phyloP scores from a whole-genome alignment of 805 yeast genomes.

The Lachancea cidri region DNA sequence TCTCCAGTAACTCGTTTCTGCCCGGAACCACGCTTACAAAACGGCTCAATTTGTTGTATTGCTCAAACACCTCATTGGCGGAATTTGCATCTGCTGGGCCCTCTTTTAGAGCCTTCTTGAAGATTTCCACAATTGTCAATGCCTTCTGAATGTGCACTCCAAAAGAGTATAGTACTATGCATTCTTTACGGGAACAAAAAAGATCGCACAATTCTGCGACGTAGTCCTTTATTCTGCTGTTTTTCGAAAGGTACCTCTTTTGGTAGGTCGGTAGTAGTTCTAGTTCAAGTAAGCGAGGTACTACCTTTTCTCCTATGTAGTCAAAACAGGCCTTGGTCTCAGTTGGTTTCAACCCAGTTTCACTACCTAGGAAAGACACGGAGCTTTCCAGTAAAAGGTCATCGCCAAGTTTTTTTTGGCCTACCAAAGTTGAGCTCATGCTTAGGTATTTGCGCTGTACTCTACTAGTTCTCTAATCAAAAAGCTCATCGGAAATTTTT shows the following conservation, averaged over 20 bases:
- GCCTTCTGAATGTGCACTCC: conserved; percentile 28
- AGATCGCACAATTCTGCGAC: conserved; percentile 13
- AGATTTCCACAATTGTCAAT: conserved; percentile 23
- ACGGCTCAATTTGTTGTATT: conserved; percentile 23
- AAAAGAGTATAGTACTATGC: conserved; percentile 16
- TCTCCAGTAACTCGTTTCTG: conserved; percentile 24
- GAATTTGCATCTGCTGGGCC: conserved; percentile 1
- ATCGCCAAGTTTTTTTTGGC: too few species aligned
- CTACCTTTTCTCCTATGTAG: conserved; percentile 16
- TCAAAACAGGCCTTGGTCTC: conserved; percentile 11
- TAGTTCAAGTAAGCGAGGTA: conserved; percentile 13
- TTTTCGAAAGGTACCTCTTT: conserved; percentile 17
- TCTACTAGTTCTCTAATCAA: too few species aligned
- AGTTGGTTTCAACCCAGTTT: conserved; percentile 13
- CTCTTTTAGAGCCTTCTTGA: conserved; percentile 11
- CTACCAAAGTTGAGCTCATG: too few species aligned
- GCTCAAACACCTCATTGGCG: conserved; percentile 6
- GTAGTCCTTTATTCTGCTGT: conserved; percentile 19
- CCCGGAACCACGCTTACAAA: conserved; percentile 20
- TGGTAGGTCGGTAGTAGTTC: background rate
- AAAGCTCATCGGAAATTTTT: background rate
- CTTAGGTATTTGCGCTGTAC: too few species aligned
- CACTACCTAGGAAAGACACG: background rate
- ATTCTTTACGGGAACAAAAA: background rate
- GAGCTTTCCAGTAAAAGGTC: too few species aligned